A percentile compares a stretch with the other conserved stretches of the same genome.
Evolutionary conservation across 139 green algal species (phyloP).

Genomic region (Raphidocelis subcapitata): DNA sequence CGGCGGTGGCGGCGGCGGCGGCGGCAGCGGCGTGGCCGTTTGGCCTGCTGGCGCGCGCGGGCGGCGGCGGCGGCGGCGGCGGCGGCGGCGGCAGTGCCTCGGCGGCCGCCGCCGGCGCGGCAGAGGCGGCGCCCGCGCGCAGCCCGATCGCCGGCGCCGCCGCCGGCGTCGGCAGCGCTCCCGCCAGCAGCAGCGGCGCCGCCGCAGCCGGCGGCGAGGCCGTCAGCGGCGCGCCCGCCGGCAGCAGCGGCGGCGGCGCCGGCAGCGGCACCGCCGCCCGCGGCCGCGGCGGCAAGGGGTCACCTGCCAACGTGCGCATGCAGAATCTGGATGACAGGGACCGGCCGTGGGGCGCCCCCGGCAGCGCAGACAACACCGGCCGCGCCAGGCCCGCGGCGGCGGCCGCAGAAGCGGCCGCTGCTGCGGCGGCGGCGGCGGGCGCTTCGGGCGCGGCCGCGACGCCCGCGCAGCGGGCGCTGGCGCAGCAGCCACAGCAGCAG

Average conservation of each 20-base stretch:
- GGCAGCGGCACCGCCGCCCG: not conserved
- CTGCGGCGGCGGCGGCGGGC: not conserved
- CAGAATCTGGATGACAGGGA: too few relatives aligned
- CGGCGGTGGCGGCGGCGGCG: not conserved
- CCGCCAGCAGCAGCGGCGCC: too few relatives aligned
- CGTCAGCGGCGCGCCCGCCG: not conserved
- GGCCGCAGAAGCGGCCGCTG: not conserved
- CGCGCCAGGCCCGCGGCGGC: too few relatives aligned
- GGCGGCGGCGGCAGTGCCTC: not conserved
- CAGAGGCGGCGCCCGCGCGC: too few relatives aligned
- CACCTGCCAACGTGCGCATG: too few relatives aligned
- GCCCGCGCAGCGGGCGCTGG: slow-evolving; percentile 3
- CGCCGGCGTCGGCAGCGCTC: too few relatives aligned
- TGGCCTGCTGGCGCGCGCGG: not conserved
- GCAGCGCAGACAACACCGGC: not conserved
- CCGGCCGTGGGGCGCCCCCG: too few relatives aligned
- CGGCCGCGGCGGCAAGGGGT: too few relatives aligned
- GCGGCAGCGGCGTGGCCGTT: not conserved
- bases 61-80: not conserved
- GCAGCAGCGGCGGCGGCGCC: slow-evolving; percentile 22
- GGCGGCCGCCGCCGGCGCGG: too few relatives aligned
- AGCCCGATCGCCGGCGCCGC: too few relatives aligned
- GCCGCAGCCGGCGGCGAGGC: too few relatives aligned
- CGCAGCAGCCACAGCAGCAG: slow-evolving; percentile 4
- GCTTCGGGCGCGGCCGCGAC: not conserved